A percentile compares a stretch with the other conserved stretches of the same genome.
Evolutionary conservation across 2,329 filamentous ascomycete genomes (phyloP).

Genomic region (Podosphaera aphanis): DNA sequence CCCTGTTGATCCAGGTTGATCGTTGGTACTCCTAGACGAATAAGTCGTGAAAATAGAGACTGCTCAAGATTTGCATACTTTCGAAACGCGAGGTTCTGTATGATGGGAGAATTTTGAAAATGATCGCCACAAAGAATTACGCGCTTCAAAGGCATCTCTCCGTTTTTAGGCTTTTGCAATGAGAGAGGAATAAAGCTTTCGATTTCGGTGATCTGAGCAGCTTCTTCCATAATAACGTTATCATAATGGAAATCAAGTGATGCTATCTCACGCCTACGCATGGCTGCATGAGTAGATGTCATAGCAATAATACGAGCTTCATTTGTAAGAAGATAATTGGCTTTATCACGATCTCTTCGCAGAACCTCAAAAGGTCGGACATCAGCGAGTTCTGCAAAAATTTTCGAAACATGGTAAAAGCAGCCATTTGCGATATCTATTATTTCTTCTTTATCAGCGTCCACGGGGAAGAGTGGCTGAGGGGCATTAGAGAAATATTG

Average conservation of each 20-base stretch:
- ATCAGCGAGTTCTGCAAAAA: slow-evolving; percentile 81
- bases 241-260: slow-evolving; percentile 89
- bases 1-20: slow-evolving; percentile 85
- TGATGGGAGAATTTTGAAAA: slow-evolving; percentile 84
- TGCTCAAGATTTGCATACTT: slow-evolving; percentile 93
- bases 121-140: slow-evolving; percentile 90
- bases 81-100: slow-evolving; percentile 82
- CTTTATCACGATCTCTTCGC: slow-evolving; percentile 68
- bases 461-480: slow-evolving; percentile 55
- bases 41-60: slow-evolving; percentile 74
- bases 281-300: slow-evolving; percentile 95
- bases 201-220: slow-evolving; percentile 90
- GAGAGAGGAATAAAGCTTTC: slow-evolving; percentile 90
- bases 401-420: slow-evolving; percentile 66
- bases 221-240: slow-evolving; percentile 96
- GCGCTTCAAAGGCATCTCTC: slow-evolving; percentile 55
- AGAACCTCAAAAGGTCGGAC: slow-evolving; percentile 90
- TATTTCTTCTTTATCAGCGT: slow-evolving; percentile 38
- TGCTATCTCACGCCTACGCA: slow-evolving; percentile 75
- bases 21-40: slow-evolving; percentile 76
- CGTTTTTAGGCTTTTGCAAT: slow-evolving; percentile 59
- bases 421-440: slow-evolving; percentile 65
- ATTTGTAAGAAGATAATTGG: slow-evolving; percentile 83
- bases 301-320: slow-evolving; percentile 96
- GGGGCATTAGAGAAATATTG: slow-evolving; percentile 70